A percentile compares a stretch with the other conserved stretches of the same genome.
Conservation (phyloP, 2,329 filamentous ascomycete species). For the Parasarocladium wereldwijsianum region DNA sequence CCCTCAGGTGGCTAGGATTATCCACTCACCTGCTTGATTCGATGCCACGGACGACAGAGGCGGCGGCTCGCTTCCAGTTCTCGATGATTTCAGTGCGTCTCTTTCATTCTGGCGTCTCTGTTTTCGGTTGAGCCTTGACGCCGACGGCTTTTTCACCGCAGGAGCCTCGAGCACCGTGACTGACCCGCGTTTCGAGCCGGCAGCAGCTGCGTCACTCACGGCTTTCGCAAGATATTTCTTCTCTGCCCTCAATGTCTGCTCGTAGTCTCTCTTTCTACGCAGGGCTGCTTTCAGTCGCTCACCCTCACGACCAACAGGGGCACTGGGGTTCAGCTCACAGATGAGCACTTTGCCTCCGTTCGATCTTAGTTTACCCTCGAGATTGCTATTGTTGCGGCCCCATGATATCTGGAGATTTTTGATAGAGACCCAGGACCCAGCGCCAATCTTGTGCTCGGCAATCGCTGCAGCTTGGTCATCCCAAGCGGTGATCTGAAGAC, state of each 20-base stretch:
- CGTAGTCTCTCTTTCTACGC: constrained; percentile 50
- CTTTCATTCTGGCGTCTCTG: constrained; percentile 6
- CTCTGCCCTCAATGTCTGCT: no score
- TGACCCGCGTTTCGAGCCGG: constrained; percentile 24
- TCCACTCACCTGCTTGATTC: no score
- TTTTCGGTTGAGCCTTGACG: constrained; percentile 12
- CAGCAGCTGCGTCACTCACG: constrained; percentile 20
- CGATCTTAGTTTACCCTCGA: constrained; percentile 60
- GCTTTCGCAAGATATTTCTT: constrained; percentile 24
- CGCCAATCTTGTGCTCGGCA: constrained; percentile 32
- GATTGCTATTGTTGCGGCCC: constrained; percentile 30
- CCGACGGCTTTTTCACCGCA: constrained; percentile 12
- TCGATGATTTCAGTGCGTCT: background rate
- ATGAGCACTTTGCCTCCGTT: constrained; percentile 48
- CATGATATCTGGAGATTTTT: constrained; percentile 59
- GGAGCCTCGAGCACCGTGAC: constrained; percentile 12
- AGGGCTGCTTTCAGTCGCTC: constrained; percentile 40
- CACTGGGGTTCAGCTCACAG: constrained; percentile 26
- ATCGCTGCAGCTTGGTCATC: constrained; percentile 50
- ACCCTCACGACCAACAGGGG: constrained; percentile 27
- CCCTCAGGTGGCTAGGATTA: no score
- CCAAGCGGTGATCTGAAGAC: constrained; percentile 57
- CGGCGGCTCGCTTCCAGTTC: no score
- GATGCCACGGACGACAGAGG: no score
- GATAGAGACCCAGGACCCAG: constrained; percentile 49